These are phyloP conservation scores for Pichia sorboxylosa DNA, from an alignment of 1,139 yeast species.

Conservation along the genomic window DNA sequence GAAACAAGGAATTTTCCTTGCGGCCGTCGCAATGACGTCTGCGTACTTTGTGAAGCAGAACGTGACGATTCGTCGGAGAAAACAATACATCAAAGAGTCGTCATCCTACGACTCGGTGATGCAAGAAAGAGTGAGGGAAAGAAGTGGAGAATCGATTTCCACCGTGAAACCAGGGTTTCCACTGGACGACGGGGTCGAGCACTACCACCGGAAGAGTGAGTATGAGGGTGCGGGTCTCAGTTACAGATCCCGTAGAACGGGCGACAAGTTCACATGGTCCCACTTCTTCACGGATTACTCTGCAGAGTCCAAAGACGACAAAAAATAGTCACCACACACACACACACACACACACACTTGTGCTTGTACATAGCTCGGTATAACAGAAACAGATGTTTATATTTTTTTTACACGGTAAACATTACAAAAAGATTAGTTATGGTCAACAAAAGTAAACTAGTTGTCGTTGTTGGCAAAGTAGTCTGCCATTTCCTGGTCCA, in stretches of 20 bases:
- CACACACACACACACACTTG: too few species aligned
- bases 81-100: constrained; percentile 24
- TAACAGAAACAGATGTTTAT: too few species aligned
- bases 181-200: constrained; percentile 17
- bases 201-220: constrained; percentile 38
- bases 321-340: not conserved
- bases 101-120: constrained; percentile 22
- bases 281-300: constrained; percentile 13
- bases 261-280: constrained; percentile 25
- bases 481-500: constrained; percentile 89
- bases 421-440: too few species aligned
- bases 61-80: constrained; percentile 23
- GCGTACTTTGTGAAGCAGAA: constrained; percentile 25
- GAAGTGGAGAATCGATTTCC: constrained; percentile 21
- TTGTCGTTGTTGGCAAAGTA: constrained; percentile 23
- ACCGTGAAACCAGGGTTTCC: constrained; percentile 35
- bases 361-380: too few species aligned
- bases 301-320: constrained; percentile 2
- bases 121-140: constrained; percentile 14
- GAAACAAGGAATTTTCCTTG: constrained; percentile 22
- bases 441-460: constrained; percentile 1
- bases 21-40: constrained; percentile 20
- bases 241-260: constrained; percentile 37
- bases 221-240: constrained; percentile 59
- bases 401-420: too few species aligned